Evolutionary conservation across 108 stramenopile genomes (phyloP).

Genomic region (Bacterosira constricta): DNA sequence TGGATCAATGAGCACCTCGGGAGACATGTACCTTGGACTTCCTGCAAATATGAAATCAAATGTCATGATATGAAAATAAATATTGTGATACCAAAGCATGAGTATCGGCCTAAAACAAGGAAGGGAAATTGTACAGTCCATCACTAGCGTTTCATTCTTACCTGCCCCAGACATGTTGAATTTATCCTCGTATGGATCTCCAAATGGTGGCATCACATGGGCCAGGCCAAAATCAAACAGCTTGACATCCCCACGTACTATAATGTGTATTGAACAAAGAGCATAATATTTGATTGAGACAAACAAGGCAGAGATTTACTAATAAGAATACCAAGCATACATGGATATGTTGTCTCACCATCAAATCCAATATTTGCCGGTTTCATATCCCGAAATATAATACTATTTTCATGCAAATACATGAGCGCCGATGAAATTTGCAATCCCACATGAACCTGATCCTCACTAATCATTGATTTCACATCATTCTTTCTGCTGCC

Average conservation of each 20-base stretch:
- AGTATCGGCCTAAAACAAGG: not conserved
- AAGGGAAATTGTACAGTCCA: not conserved
- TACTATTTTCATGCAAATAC: conserved; percentile 28
- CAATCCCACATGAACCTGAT: conserved; percentile 9
- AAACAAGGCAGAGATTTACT: not conserved
- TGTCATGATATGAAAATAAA: not conserved
- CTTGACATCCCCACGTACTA: conserved; percentile 43
- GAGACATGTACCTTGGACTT: conserved; percentile 43
- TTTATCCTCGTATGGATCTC: conserved; percentile 17
- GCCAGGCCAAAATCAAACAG: conserved; percentile 72
- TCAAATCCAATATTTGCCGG: conserved; percentile 29
- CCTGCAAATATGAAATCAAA: not conserved
- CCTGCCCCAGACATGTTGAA: conserved; percentile 42
- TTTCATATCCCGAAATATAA: conserved; percentile 28
- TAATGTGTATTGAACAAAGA: too few species aligned
- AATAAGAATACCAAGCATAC: not conserved
- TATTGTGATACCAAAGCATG: too few species aligned
- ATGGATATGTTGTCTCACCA: not conserved
- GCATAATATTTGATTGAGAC: too few species aligned
- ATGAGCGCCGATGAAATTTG: conserved; percentile 14
- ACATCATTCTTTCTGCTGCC: too few species aligned
- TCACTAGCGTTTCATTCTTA: not conserved
- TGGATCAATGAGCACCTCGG: conserved; percentile 16
- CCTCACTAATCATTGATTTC: not conserved
- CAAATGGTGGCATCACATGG: conserved; percentile 42